Evolutionary conservation across 495 filamentous ascomycete genomes (phyloP).

Genomic region (Penicillium cosmopolitanum): DNA sequence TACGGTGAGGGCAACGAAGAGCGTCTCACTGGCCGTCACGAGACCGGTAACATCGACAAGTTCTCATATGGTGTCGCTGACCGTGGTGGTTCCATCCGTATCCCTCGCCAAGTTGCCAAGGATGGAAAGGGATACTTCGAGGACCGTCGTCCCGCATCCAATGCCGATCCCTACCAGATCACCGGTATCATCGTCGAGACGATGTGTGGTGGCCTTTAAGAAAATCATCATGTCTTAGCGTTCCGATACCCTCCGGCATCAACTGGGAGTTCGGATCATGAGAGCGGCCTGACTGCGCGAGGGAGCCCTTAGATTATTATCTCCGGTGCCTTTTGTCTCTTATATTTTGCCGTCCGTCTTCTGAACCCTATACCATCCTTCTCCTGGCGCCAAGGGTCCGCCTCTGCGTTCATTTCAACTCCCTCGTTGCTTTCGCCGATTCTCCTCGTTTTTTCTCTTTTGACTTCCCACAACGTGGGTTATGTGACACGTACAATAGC

Average conservation of each 20-base stretch:
- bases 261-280: constrained; percentile 43
- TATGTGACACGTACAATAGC: constrained; percentile 43
- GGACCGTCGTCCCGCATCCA: constrained; percentile 92
- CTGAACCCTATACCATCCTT: constrained; percentile 21
- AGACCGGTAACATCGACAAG: constrained; percentile 91
- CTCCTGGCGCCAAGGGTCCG: constrained; percentile 30
- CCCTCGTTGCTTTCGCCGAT: constrained; percentile 35
- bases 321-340: constrained; percentile 17
- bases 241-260: constrained; percentile 55
- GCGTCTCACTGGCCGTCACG: constrained; percentile 93
- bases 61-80: constrained; percentile 97
- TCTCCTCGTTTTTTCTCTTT: constrained; percentile 26
- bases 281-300: constrained; percentile 47
- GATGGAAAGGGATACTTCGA: constrained; percentile 99
- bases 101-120: constrained; percentile 85
- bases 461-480: constrained; percentile 24
- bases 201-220: constrained; percentile 52
- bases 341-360: constrained; percentile 21
- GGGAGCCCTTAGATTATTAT: constrained; percentile 40
- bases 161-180: constrained; percentile 96
- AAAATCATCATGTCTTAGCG: constrained; percentile 46
- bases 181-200: constrained; percentile 91
- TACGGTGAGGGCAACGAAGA: constrained; percentile 93
- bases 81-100: constrained; percentile 91
- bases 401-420: constrained; percentile 30